Conservation (phyloP, 345 rosid species). For the Capsella bursapastoris region DNA sequence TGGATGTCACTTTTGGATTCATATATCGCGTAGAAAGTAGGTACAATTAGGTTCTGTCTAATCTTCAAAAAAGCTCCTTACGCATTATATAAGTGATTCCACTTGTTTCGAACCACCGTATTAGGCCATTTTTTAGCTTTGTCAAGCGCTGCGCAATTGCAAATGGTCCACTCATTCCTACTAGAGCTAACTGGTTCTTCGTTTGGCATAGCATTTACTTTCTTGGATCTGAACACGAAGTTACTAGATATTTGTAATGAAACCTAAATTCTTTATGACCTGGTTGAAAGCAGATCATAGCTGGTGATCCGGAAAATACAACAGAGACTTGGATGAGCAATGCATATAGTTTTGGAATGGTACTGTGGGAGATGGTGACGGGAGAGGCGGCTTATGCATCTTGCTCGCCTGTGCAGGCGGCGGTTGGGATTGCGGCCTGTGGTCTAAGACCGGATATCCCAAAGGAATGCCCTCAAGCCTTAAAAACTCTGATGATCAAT, state of each 20-base stretch:
- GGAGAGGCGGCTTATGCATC: conserved; percentile 89
- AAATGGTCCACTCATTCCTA: conserved; percentile 1
- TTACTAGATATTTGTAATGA: not conserved
- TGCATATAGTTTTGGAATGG: conserved; percentile 93
- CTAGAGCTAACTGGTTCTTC: conserved; percentile 19
- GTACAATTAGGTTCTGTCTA: conserved; percentile 33
- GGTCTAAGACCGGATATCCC: conserved; percentile 94
- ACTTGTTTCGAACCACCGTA: conserved; percentile 2
- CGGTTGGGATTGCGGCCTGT: conserved; percentile 96
- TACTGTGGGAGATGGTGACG: conserved; percentile 93
- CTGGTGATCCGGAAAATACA: conserved; percentile 92
- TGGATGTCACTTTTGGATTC: conserved; percentile 42
- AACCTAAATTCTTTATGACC: not conserved
- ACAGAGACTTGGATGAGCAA: conserved; percentile 98
- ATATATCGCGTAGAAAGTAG: conserved; percentile 36
- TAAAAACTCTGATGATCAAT: conserved; percentile 72
- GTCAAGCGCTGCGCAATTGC: not conserved
- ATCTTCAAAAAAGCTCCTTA: not conserved
- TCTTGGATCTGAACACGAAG: conserved; percentile 8
- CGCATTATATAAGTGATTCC: not conserved
- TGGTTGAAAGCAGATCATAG: conserved; percentile 72
- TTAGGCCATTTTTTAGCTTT: not conserved
- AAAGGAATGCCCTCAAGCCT: conserved; percentile 80
- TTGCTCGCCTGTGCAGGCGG: conserved; percentile 96
- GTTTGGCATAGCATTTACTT: conserved; percentile 7